Evolutionary conservation across 2,329 filamentous ascomycete species (phyloP), one percentile per base, ranked within the genome.

Genomic region (Elsinoe batatas): DNA sequence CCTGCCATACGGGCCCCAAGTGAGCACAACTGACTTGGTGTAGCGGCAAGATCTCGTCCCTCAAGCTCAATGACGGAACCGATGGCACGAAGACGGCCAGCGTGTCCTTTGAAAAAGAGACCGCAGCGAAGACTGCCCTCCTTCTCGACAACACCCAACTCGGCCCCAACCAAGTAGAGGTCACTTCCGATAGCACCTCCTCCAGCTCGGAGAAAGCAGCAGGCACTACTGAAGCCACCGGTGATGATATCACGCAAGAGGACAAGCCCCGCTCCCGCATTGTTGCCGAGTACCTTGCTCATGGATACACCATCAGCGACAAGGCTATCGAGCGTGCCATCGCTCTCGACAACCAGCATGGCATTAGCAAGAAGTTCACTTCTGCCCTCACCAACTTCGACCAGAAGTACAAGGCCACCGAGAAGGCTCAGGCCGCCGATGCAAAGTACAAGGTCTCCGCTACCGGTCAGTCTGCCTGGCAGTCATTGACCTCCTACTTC

Each of bases 91-190:
- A 96, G 74, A 84, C 84, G 50, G 93, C 93, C 57, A 87, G 85
- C n/a, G 91, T 98, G 60, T 91, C 84, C 53, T 98, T 98, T 68
- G 93, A 97, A 74, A 96, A 96, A 77, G 84, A 91, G 70, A 94
- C 91, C 12, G 93, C 93, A 51, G 91, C 91, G 58, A 96, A 95
- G 79, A 98, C 93, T 18, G 93, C 93, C 22, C 87, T 96, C 38
- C 87, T 98, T 58, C 84, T 98, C 61, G 91, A 97, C 76, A 94
- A 95, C 78, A 98, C 93, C 54, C 87, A 95, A 73, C 86, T 98
- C 51, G 91, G 91, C 61, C 72, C 78, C 49, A 76, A 79, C 57
- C 75, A 85, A 58, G 88, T 91, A 62, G 83, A 93, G 67, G 94
- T 98, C 68, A 78, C 82, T 57, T 81, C 90, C 49, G 80, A 84